Base-by-base conservation (phyloP, 169 alveolate species). In the Plasmodium vivax region DNA sequence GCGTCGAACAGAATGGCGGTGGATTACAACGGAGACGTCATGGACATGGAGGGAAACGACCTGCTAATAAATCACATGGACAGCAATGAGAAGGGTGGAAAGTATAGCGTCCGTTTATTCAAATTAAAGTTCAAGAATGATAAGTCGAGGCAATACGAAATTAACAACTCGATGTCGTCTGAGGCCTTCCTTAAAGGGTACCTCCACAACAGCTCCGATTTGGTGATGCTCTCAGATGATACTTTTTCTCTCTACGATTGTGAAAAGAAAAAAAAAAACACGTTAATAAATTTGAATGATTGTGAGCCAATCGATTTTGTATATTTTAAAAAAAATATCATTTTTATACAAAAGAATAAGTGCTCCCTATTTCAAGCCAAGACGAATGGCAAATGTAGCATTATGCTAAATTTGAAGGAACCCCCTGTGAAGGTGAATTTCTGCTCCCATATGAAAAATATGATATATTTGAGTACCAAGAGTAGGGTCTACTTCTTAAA, bases 401-500 rank as follows among this genome's bases (percentile, higher is more conserved):
- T 82, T 19, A 43, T 82, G 85, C 27, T 92, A 92, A 92, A 81
- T 68, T 82, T 92, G 81, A 82, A 34, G 74, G 95, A 81, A 5
- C 45, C 68, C 3, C 92, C 85, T 6, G 58, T 92, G 34, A 92
- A 82, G 38, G 68, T 92, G 16, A 82, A 82, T 51, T 92, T 92
- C 56, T 88, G 94, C 80, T 88, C 81, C 2, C 47, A 62, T 79
- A 43, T 9, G 43, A 88, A 88, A 43, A 80, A 88, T 72, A 68
- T 88, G 3, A 32, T 92, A 82, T 82, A 81, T 82, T 36, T 92
- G 72, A 45, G 62, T 41, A 82, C 95, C 1, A 82, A 58, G 6
- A 72, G 56, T 32, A 92, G 95, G 41, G 51, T 92, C 71, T 92
- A 82, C 51, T 92, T 92, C 82, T 73, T 92, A 51, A 92, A 92